Percentiles rank a stretch among this genome's conserved stretches.
Conservation (phyloP, 1,284 basidiomycete species). For the Ustilago crameri region DNA sequence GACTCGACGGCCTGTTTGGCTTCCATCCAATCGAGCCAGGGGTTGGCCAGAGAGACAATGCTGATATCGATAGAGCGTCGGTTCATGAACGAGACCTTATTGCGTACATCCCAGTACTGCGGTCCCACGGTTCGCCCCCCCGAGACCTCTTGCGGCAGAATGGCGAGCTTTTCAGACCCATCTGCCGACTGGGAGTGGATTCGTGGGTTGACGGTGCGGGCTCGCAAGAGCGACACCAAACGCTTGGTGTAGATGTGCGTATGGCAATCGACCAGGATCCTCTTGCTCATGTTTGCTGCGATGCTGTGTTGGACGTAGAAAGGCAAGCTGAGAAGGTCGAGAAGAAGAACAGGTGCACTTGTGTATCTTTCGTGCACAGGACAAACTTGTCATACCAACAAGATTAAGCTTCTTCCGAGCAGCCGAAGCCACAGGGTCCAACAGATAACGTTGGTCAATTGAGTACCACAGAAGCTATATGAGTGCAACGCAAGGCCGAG, state of each 20-base stretch:
- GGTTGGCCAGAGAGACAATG: conserved; percentile 76
- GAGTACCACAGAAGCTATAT: no score
- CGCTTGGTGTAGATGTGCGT: conserved; percentile 83
- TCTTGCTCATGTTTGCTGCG: conserved; percentile 14
- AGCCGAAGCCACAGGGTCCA: conserved; percentile 3
- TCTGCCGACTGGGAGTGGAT: conserved; percentile 28
- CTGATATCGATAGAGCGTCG: conserved; percentile 75
- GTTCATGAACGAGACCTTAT: conserved; percentile 82
- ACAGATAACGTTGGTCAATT: conserved; percentile 1
- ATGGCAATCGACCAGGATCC: conserved; percentile 71
- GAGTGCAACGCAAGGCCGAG: background rate
- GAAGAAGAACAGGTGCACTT: no score
- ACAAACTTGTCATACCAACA: background rate
- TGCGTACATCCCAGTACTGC: conserved; percentile 81
- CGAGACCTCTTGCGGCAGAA: conserved; percentile 74
- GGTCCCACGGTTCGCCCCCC: conserved; percentile 77
- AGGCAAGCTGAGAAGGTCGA: background rate
- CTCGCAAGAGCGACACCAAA: conserved; percentile 15
- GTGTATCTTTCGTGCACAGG: background rate
- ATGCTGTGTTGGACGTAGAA: background rate
- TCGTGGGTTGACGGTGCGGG: conserved; percentile 21
- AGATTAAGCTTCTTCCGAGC: conserved; percentile 12
- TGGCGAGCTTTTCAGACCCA: conserved; percentile 73
- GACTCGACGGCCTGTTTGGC: conserved; percentile 76
- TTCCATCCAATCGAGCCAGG: conserved; percentile 85